Conservation (phyloP, 192 early-diverging fungal genomes). For the Chytriomyces hyalinus region DNA sequence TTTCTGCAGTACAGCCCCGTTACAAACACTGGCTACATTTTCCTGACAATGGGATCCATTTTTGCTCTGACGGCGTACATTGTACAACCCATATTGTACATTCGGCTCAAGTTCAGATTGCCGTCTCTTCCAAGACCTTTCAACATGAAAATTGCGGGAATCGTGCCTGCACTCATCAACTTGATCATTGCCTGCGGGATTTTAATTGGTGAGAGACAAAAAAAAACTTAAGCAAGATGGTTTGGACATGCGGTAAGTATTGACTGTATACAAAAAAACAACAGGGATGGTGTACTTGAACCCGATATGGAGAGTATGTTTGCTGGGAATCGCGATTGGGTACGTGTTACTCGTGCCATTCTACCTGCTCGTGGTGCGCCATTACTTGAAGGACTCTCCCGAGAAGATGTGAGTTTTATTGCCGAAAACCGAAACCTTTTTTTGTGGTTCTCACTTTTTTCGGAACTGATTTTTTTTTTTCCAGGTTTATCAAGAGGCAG, state of each 20-base stretch:
- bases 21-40: neutral
- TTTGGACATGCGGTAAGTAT: neutral
- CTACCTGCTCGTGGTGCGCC: constrained; percentile 7
- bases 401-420: constrained; percentile 18
- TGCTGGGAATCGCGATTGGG: constrained; percentile 1
- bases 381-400: constrained; percentile 8
- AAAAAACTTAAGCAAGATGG: neutral
- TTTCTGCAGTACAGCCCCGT: neutral
- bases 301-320: neutral
- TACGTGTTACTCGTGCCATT: constrained; percentile 3
- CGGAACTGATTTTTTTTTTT: neutral
- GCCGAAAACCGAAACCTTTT: neutral
- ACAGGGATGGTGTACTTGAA: neutral
- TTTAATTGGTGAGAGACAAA: neutral
- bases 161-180: neutral
- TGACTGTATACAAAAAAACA: neutral
- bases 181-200: neutral
- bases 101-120: neutral
- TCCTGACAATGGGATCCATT: constrained; percentile 18
- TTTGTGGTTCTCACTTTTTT: neutral
- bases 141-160: constrained; percentile 4
- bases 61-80: constrained; percentile 27
- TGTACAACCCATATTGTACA: constrained; percentile 22
- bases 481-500: constrained; percentile 12
- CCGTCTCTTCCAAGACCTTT: constrained; percentile 15